Conservation (phyloP, 345 rosid species). For the Pistacia atlantica region DNA sequence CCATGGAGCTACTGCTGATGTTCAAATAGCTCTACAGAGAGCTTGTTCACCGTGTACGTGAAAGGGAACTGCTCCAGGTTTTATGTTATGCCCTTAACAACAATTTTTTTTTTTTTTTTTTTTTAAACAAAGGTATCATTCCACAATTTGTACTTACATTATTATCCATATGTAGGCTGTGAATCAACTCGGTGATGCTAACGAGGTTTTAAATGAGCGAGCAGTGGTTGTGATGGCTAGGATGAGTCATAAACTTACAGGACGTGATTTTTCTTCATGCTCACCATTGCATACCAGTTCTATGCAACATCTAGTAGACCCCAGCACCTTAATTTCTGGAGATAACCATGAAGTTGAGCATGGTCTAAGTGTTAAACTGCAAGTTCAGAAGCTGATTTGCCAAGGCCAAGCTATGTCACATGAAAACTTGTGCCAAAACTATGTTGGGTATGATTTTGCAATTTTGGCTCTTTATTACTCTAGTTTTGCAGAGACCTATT, state of each 20-base stretch:
- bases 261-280: conserved; percentile 78
- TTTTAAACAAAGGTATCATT: not conserved
- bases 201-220: conserved; percentile 88
- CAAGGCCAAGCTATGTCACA: too few species aligned
- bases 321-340: conserved; percentile 71
- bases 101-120: not conserved
- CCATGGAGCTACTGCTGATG: too few species aligned
- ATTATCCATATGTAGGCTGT: conserved; percentile 62
- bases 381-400: conserved; percentile 87
- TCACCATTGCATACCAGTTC: conserved; percentile 50
- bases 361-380: conserved; percentile 86
- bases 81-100: not conserved
- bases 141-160: conserved; percentile 10
- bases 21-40: too few species aligned
- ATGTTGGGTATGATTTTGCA: conserved; percentile 78
- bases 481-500: not conserved
- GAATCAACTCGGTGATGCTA: conserved; percentile 96
- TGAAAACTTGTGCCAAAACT: conserved; percentile 96
- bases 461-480: not conserved
- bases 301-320: conserved; percentile 57
- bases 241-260: conserved; percentile 93
- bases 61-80: conserved; percentile 95
- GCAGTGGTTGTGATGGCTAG: conserved; percentile 96
- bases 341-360: conserved; percentile 89
- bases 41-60: conserved; percentile 90